Percentiles rank a stretch among this genome's conserved stretches.
Evolutionary conservation across 2,329 filamentous ascomycete genomes (phyloP).

Genomic region (Cercospora beticola): DNA sequence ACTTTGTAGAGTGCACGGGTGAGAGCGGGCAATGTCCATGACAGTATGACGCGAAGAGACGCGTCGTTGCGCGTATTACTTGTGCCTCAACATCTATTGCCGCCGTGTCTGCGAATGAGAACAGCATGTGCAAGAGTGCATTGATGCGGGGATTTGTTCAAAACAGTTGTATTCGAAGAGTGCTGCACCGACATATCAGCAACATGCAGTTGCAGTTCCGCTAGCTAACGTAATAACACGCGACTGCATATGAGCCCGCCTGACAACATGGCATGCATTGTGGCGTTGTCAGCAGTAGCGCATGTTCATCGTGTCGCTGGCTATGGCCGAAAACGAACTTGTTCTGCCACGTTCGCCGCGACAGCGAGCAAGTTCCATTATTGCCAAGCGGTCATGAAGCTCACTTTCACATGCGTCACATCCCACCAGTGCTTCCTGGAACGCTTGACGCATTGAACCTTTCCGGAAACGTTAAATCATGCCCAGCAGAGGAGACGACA

Average conservation of each 20-base stretch:
- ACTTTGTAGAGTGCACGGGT: not conserved
- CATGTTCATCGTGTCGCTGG: not conserved
- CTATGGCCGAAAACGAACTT: not conserved
- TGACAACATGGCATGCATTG: not conserved
- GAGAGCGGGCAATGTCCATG: not conserved
- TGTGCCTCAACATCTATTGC: not conserved
- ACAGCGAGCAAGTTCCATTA: not conserved
- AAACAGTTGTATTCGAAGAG: not conserved
- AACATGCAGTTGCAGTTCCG: not conserved
- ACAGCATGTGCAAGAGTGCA: not conserved
- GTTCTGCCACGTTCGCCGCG: not conserved
- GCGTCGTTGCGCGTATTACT: not conserved
- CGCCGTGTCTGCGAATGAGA: not conserved
- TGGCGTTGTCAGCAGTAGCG: not conserved
- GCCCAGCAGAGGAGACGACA: constrained; percentile 53
- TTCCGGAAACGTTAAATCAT: constrained; percentile 32
- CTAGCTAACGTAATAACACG: not conserved
- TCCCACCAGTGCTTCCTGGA: not conserved
- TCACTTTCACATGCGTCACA: constrained; percentile 4
- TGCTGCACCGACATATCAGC: not conserved
- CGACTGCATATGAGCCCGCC: not conserved
- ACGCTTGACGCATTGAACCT: not conserved
- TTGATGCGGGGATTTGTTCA: not conserved
- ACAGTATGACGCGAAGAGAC: not conserved
- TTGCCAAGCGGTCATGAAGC: constrained; percentile 3